Percentiles rank a stretch among this genome's conserved stretches.
phyloP scores from a whole-genome alignment of 768 basidiomycete genomes.

The Mycena rebaudengoi region DNA sequence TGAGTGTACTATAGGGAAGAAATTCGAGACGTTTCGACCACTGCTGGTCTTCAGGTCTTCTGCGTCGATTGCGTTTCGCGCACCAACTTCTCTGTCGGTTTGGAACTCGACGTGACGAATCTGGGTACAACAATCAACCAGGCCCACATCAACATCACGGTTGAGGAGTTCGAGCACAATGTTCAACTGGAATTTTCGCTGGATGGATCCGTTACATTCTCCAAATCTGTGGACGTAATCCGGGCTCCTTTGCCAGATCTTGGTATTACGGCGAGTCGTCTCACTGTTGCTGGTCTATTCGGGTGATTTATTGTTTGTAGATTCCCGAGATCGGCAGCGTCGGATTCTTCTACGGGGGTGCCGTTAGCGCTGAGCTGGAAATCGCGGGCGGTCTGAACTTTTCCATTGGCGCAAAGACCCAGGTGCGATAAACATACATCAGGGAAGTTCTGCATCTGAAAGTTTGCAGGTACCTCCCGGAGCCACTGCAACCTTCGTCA shows the following conservation, averaged over 20 bases:
- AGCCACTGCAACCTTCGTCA: background rate
- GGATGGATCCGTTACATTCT: background rate
- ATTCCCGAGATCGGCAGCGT: background rate
- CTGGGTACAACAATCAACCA: background rate
- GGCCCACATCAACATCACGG: constrained; percentile 17
- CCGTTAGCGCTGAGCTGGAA: background rate
- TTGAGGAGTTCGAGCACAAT: constrained; percentile 8
- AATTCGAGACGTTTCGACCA: background rate
- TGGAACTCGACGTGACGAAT: constrained; percentile 2
- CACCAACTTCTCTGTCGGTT: constrained; percentile 10
- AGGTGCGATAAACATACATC: background rate
- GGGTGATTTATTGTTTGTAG: background rate
- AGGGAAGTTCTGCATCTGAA: background rate
- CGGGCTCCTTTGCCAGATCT: constrained; percentile 1
- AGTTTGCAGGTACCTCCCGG: background rate
- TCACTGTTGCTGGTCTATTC: background rate
- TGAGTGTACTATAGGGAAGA: no score
- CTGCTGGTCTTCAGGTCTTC: background rate
- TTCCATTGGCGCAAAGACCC: constrained; percentile 6
- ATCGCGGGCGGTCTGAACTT: constrained; percentile 12
- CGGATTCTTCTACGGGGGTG: constrained; percentile 12
- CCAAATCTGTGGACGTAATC: constrained; percentile 1
- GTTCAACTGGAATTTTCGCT: constrained; percentile 16
- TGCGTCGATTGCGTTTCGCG: constrained; percentile 15
- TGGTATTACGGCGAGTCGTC: background rate